Percentiles rank a stretch among this genome's conserved stretches.
These are phyloP conservation scores for Oenanthe sinensis DNA, from an alignment of 129 eudicot species.

Conservation along the genomic window DNA sequence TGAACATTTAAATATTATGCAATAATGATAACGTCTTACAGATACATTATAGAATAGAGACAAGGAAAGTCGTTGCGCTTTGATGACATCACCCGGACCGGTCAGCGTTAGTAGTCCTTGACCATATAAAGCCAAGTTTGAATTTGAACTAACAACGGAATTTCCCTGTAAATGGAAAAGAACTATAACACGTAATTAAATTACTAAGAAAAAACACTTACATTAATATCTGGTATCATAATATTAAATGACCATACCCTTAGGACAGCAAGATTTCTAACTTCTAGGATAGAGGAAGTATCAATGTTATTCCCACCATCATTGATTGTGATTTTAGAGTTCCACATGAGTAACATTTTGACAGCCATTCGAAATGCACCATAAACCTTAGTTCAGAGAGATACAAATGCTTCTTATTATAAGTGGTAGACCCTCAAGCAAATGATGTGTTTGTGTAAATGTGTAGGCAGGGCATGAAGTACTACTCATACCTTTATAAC, in stretches of 20 bases:
- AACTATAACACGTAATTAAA: constrained; percentile 5
- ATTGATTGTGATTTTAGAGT: constrained; percentile 66
- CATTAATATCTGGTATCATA: not conserved
- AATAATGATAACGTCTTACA: constrained; percentile 37
- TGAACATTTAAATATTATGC: not conserved
- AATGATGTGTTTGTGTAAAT: not conserved
- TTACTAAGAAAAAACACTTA: not conserved
- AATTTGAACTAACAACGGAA: constrained; percentile 71
- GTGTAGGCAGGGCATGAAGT: not conserved
- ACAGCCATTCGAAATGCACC: constrained; percentile 83
- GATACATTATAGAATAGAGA: constrained; percentile 79
- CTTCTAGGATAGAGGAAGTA: constrained; percentile 80
- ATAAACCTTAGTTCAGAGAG: constrained; percentile 47
- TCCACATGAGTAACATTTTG: constrained; percentile 95
- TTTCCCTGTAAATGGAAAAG: constrained; percentile 46
- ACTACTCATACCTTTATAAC: constrained; percentile 45
- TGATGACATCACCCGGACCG: constrained; percentile 89
- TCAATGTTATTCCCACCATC: constrained; percentile 71
- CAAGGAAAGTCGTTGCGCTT: constrained; percentile 72
- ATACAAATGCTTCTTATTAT: constrained; percentile 6
- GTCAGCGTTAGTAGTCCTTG: constrained; percentile 75
- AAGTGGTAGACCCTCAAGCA: not conserved
- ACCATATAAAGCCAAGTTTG: constrained; percentile 87
- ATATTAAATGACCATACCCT: constrained; percentile 39
- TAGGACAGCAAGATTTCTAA: constrained; percentile 82